Conservation (phyloP, 2,329 filamentous ascomycete genomes). For the Colletotrichum cordylinicola region DNA sequence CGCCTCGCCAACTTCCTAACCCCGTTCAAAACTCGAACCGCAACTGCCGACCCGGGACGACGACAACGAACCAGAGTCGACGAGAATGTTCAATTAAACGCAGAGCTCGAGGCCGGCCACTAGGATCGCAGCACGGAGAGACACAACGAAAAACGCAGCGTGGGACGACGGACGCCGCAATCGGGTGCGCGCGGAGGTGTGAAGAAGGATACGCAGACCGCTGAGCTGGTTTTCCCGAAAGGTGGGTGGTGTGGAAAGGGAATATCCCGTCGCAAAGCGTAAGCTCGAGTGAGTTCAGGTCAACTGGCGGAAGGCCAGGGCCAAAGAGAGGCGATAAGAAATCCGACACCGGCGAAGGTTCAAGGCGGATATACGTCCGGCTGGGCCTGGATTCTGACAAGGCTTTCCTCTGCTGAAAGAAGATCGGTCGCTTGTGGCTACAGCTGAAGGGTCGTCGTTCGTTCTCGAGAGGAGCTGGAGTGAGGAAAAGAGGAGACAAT, state of each 20-base stretch:
- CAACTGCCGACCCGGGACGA: slow-evolving; percentile 2
- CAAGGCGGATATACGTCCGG: not conserved
- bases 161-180: slow-evolving; percentile 3
- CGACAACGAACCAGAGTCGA: not conserved
- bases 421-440: not conserved
- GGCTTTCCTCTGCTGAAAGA: not conserved
- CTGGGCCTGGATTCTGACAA: not conserved
- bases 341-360: not conserved
- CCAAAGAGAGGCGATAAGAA: not conserved
- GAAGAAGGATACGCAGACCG: not conserved
- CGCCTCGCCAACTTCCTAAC: not conserved
- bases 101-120: not conserved
- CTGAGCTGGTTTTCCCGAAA: not conserved
- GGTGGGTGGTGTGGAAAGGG: not conserved
- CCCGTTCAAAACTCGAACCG: not conserved
- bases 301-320: not conserved
- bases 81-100: slow-evolving; percentile 7
- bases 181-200: not conserved
- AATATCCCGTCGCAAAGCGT: slow-evolving; percentile 9
- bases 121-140: slow-evolving; percentile 6
- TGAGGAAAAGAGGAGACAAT: not conserved
- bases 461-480: not conserved
- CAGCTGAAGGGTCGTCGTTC: not conserved
- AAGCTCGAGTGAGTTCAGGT: not conserved
- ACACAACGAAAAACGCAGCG: not conserved